These are phyloP conservation scores for Nepenthes alata DNA, from an alignment of 179 eudicot species.

Conservation along the genomic window DNA sequence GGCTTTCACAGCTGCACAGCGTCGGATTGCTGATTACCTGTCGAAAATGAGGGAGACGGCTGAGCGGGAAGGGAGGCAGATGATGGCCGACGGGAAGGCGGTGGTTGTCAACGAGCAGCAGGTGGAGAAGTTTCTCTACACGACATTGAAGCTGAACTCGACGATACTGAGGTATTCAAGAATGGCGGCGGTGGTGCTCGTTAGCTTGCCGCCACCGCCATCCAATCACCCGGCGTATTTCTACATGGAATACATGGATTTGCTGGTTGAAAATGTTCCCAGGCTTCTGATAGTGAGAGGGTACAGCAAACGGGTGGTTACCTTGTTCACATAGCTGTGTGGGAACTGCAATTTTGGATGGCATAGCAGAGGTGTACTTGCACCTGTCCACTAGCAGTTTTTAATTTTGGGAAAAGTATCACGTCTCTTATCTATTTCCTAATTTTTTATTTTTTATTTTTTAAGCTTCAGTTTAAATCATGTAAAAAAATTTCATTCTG, in stretches of 20 bases:
- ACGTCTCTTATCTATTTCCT: no score
- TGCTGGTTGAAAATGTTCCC: conserved; percentile 87
- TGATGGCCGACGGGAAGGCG: conserved; percentile 78
- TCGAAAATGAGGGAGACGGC: conserved; percentile 51
- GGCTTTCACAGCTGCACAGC: conserved; percentile 64
- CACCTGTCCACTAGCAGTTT: no score
- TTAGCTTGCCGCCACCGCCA: conserved; percentile 91
- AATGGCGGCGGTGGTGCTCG: conserved; percentile 93
- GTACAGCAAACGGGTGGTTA: conserved; percentile 86
- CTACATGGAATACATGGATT: conserved; percentile 95
- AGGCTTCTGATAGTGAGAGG: conserved; percentile 88
- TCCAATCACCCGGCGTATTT: conserved; percentile 66
- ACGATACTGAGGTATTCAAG: conserved; percentile 65
- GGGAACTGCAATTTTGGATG: no score
- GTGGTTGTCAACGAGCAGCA: conserved; percentile 80
- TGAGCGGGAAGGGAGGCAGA: conserved; percentile 35
- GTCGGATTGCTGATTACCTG: conserved; percentile 48
- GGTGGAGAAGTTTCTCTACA: conserved; percentile 78
- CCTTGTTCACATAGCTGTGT: conserved; percentile 64
- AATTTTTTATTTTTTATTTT: no score
- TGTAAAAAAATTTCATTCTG: no score
- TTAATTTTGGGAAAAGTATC: no score
- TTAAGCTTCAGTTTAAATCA: no score
- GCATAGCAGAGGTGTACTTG: no score
- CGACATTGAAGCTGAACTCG: conserved; percentile 77